Evolutionary conservation across 2,329 filamentous ascomycete species (phyloP).

Genomic region (Diplodia corticola): DNA sequence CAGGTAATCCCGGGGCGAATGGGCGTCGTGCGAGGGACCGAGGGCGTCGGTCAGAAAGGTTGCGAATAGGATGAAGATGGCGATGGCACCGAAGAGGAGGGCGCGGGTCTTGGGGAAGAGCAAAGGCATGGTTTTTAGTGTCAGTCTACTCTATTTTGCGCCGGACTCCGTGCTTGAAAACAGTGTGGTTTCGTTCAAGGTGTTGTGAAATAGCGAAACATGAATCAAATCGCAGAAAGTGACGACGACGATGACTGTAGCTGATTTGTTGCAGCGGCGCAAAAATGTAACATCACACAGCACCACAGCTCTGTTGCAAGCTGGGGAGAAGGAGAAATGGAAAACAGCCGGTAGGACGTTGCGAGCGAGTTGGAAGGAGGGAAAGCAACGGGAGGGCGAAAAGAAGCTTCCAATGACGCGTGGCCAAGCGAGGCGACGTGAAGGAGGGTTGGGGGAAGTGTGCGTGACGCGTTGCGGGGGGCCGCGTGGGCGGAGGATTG

Average conservation of each 20-base stretch:
- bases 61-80: conserved; percentile 5
- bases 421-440: background rate
- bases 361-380: background rate
- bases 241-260: background rate
- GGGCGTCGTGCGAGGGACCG: background rate
- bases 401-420: background rate
- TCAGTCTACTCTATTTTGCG: background rate
- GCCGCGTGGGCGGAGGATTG: background rate
- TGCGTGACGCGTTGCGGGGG: background rate
- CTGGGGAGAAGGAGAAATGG: background rate
- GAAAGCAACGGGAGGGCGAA: background rate
- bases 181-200: background rate
- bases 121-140: background rate
- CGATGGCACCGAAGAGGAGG: conserved; percentile 2
- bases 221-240: background rate
- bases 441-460: background rate
- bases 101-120: conserved; percentile 12
- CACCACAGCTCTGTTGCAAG: background rate
- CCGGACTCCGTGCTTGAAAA: background rate
- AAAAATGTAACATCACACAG: background rate
- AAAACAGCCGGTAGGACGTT: background rate
- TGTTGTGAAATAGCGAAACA: background rate
- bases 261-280: background rate
- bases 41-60: background rate
- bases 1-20: background rate